Evolutionary conservation across 2,329 filamentous ascomycete species (phyloP), one percentile per base, ranked within the genome.

Genomic region (Cladosporium velox): DNA sequence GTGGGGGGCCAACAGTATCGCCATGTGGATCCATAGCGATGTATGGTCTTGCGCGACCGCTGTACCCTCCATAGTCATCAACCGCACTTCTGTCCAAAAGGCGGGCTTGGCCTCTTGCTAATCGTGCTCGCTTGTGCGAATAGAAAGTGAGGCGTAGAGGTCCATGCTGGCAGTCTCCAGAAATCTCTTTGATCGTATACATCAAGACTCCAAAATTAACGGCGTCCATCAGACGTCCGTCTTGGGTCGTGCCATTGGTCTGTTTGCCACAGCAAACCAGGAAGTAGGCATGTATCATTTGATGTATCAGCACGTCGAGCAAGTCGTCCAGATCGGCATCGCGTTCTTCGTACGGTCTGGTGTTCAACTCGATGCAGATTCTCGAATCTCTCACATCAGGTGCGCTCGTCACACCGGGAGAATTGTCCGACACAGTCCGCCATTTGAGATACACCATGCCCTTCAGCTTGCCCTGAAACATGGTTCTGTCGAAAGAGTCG

Each of bases 241-340:
- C 79, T 38, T 67, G 67, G 28, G 67, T 72, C 0, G 70, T 71
- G 5, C 73, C 10, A 35, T 74, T 74, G 15, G 73, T 69, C 64
- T 77, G 74, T 2, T 75, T 73, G 10, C 78, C 78, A 59, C 79
- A 81, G 60, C 77, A 76, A n/a, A 80, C 72, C 3, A 81, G 72
- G 65, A 81, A 79, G 70, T 77, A 82, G 15, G 79, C 79, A 59
- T 82, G 79, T 41, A 81, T 80, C 79, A 81, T 81, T 54, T 82
- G 80, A 65, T 82, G 80, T 6, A 82, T 76, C 49, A 81, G 68
- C 6, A 69, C 72, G 18, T 77, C 78, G 15, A 81, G 67, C 30
- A 79, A 70, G 12, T 78, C 73, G 57, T 76, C 73, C 4, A 77
- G 70, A 24, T 68, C 70, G 3, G 70, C 74, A 14, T 73, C 70